phyloP scores from a whole-genome alignment of 1,284 basidiomycete genomes.

The Laetiporus sulphureus region DNA sequence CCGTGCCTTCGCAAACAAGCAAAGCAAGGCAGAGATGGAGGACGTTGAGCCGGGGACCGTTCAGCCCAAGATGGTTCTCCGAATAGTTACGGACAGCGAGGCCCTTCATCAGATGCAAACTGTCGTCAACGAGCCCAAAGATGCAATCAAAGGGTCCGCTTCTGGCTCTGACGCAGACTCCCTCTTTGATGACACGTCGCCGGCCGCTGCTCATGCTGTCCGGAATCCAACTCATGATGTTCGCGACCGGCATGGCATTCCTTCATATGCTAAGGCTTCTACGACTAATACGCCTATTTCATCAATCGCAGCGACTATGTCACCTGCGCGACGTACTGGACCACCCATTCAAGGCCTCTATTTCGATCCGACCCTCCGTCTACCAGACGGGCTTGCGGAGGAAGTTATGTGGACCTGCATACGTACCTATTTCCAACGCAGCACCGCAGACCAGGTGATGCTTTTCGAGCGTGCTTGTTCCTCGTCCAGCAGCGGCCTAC shows the following conservation, averaged over 20 bases:
- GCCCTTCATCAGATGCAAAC: neutral
- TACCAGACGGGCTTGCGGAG: slow-evolving; percentile 45
- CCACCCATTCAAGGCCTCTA: slow-evolving; percentile 61
- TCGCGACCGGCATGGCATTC: no score
- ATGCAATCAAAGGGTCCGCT: neutral
- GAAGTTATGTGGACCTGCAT: slow-evolving; percentile 48
- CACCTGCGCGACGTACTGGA: slow-evolving; percentile 26
- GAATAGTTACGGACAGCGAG: neutral
- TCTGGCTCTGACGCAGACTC: slow-evolving; percentile 30
- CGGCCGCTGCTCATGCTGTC: slow-evolving; percentile 4
- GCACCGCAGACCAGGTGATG: slow-evolving; percentile 66
- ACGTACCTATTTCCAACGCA: slow-evolving; percentile 46
- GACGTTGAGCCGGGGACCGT: no score
- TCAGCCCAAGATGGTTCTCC: no score
- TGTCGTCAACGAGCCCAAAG: neutral
- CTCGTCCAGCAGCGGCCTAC: slow-evolving; percentile 33
- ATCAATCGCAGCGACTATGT: no score
- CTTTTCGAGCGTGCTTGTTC: slow-evolving; percentile 51
- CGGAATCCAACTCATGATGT: no score
- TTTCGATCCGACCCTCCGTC: slow-evolving; percentile 44
- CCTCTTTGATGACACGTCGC: slow-evolving; percentile 30
- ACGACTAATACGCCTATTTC: no score
- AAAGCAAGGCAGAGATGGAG: no score
- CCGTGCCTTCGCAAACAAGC: no score
- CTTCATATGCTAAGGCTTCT: no score